A percentile compares a stretch with the other conserved stretches of the same genome.
phyloP scores from a whole-genome alignment of 108 stramenopile genomes.

The Discostella pseudostelligera region DNA sequence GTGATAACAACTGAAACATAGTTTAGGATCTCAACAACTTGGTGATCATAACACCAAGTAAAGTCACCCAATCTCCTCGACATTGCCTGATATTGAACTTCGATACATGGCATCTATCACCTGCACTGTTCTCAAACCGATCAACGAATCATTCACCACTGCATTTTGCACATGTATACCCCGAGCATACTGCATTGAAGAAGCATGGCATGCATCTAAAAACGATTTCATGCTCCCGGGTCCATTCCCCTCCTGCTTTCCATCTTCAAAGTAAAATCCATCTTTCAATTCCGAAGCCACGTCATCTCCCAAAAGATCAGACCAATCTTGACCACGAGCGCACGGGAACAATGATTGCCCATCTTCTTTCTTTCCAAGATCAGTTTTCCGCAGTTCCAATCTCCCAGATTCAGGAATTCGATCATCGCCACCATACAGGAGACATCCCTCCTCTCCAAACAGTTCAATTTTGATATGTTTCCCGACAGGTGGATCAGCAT shows the following conservation, averaged over 20 bases:
- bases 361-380: conserved; percentile 21
- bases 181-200: conserved; percentile 5
- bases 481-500: conserved; percentile 63
- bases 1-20: no score
- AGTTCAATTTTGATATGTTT: conserved; percentile 64
- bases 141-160: conserved; percentile 36
- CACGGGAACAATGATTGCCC: conserved; percentile 31
- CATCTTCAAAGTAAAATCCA: conserved; percentile 76
- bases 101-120: conserved; percentile 39
- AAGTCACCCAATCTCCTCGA: conserved; percentile 13
- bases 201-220: conserved; percentile 27
- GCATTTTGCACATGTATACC: background rate
- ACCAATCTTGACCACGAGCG: conserved; percentile 8
- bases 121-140: conserved; percentile 40
- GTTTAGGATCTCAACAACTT: no score
- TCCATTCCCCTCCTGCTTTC: conserved; percentile 31
- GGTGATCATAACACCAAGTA: no score
- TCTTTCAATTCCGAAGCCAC: conserved; percentile 43
- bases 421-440: conserved; percentile 48
- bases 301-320: conserved; percentile 1
- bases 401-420: conserved; percentile 47
- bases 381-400: conserved; percentile 47
- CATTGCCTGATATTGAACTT: conserved; percentile 27
- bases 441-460: conserved; percentile 54
- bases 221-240: conserved; percentile 36